phyloP scores from a whole-genome alignment of 768 basidiomycete genomes.

The Tylopilus cervinicoccineus region DNA sequence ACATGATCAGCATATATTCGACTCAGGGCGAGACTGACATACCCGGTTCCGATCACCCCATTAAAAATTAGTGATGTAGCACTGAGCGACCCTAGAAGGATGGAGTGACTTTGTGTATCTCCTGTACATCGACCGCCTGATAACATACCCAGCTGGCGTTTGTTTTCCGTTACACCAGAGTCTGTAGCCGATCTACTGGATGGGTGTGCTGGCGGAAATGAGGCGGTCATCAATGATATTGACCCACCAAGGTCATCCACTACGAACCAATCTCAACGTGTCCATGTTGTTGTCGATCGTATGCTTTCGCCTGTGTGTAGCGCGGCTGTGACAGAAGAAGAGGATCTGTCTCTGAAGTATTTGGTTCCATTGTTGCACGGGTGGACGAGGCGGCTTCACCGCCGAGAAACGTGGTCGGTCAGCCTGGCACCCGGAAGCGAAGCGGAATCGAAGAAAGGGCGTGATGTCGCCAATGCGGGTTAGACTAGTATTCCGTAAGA shows the following conservation, averaged over 20 bases:
- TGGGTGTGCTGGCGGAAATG: conserved; percentile 2
- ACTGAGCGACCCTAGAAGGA: conserved; percentile 33
- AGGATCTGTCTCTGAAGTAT: conserved; percentile 20
- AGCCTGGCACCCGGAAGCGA: too few relatives aligned
- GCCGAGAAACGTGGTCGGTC: too few relatives aligned
- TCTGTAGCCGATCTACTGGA: conserved; percentile 32
- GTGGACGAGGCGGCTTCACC: too few relatives aligned
- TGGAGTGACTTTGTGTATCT: neutral
- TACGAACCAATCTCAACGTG: conserved; percentile 17
- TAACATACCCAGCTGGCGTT: conserved; percentile 49
- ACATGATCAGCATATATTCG: conserved; percentile 1
- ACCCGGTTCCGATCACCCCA: conserved; percentile 73
- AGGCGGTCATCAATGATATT: too few relatives aligned
- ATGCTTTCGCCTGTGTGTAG: neutral
- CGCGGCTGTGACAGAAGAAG: conserved; percentile 11
- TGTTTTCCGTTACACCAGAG: conserved; percentile 44
- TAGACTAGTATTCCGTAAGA: too few relatives aligned
- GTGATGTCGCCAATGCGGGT: too few relatives aligned
- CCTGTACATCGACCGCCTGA: neutral
- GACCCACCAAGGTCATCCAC: too few relatives aligned
- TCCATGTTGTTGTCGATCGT: neutral
- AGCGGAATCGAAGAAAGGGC: too few relatives aligned
- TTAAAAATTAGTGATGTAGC: conserved; percentile 71
- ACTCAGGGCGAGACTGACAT: conserved; percentile 9
- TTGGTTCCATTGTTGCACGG: neutral